phyloP scores from a whole-genome alignment of 2,329 filamentous ascomycete genomes.

The Colletotrichum filicis region DNA sequence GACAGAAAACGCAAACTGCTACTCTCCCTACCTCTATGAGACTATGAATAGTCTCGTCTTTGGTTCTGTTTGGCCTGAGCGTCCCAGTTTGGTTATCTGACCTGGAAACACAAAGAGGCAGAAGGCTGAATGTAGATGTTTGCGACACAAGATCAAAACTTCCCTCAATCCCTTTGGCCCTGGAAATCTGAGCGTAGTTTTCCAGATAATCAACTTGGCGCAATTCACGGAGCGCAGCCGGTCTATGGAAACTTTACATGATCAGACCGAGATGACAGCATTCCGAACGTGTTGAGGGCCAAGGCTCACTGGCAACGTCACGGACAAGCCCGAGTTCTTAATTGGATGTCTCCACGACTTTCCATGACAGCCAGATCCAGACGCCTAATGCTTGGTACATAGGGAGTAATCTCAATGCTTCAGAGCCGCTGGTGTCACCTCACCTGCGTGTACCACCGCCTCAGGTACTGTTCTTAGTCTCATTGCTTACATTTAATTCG shows the following conservation, averaged over 20 bases:
- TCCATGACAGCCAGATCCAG: no score
- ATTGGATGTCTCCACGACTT: no score
- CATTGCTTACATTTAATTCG: no score
- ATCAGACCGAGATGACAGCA: background rate
- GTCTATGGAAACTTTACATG: accelerated
- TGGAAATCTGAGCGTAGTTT: background rate
- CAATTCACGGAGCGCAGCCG: background rate
- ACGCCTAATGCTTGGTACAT: background rate
- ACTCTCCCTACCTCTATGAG: background rate
- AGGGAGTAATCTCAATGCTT: background rate
- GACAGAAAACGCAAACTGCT: background rate
- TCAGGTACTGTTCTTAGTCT: no score
- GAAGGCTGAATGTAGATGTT: background rate
- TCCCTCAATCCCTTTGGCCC: no score
- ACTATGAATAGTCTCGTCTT: background rate
- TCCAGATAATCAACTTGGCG: background rate
- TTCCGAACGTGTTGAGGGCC: background rate
- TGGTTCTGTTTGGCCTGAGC: background rate
- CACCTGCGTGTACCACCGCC: background rate
- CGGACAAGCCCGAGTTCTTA: background rate
- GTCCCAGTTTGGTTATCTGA: background rate
- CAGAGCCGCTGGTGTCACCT: background rate
- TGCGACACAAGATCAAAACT: no score
- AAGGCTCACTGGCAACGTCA: background rate
- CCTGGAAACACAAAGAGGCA: background rate